A percentile compares a stretch with the other conserved stretches of the same genome.
phyloP scores from a whole-genome alignment of 768 basidiomycete species.

The Trametes maxima region DNA sequence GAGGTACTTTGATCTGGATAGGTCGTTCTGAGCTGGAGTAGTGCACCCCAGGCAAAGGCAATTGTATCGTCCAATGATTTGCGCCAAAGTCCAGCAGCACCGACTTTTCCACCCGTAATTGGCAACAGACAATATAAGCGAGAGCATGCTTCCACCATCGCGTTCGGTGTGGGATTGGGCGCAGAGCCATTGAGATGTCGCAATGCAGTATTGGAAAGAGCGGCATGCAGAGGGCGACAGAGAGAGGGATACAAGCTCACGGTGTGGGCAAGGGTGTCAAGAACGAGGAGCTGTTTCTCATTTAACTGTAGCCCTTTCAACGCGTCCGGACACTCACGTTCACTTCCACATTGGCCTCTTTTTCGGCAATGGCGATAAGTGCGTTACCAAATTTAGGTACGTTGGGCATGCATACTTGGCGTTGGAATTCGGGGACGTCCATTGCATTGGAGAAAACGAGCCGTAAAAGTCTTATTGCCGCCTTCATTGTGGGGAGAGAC shows the following conservation, averaged over 20 bases:
- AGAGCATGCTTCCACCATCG: slow-evolving; percentile 51
- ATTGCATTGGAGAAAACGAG: slow-evolving; percentile 61
- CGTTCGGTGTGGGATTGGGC: slow-evolving; percentile 42
- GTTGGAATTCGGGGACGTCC: slow-evolving; percentile 76
- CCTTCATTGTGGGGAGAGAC: slow-evolving; percentile 58
- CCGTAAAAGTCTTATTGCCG: slow-evolving; percentile 63
- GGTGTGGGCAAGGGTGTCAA: slow-evolving; percentile 54
- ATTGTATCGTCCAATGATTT: slow-evolving; percentile 74
- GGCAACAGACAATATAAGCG: slow-evolving; percentile 64
- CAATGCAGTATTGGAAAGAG: slow-evolving; percentile 56
- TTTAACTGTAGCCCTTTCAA: neutral
- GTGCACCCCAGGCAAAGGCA: slow-evolving; percentile 64
- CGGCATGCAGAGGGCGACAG: slow-evolving; percentile 55
- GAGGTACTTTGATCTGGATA: slow-evolving; percentile 49
- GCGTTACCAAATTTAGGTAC: slow-evolving; percentile 69
- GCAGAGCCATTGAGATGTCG: slow-evolving; percentile 58
- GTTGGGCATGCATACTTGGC: slow-evolving; percentile 73
- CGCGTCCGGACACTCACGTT: slow-evolving; percentile 44
- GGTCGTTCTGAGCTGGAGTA: slow-evolving; percentile 60
- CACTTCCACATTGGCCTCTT: slow-evolving; percentile 50
- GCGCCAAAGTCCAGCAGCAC: slow-evolving; percentile 70
- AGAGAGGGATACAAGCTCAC: slow-evolving; percentile 68
- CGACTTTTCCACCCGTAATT: slow-evolving; percentile 78
- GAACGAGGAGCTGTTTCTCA: slow-evolving; percentile 38
- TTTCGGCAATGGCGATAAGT: slow-evolving; percentile 58